Evolutionary conservation across 768 basidiomycete species (phyloP).

Genomic region (Tremella fuciformis): DNA sequence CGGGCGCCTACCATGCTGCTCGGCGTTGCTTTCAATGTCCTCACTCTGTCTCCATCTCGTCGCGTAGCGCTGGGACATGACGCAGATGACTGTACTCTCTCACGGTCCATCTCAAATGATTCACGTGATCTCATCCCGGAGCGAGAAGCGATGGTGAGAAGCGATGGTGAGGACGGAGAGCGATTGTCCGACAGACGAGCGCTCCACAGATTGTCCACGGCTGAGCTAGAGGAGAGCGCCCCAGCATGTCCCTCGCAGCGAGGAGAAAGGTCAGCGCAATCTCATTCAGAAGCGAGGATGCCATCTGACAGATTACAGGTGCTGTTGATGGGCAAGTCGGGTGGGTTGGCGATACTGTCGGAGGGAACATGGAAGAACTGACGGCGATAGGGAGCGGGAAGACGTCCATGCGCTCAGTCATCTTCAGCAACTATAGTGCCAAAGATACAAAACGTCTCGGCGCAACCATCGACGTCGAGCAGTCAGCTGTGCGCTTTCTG

Average conservation of each 20-base stretch:
- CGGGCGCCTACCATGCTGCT: slow-evolving; percentile 2
- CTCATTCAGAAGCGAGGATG: neutral
- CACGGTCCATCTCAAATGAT: too few relatives aligned
- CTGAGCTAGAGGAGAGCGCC: neutral
- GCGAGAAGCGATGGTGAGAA: too few relatives aligned
- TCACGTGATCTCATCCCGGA: too few relatives aligned
- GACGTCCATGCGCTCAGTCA: slow-evolving; percentile 98
- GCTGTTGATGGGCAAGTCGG: slow-evolving; percentile 94
- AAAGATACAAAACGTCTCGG: slow-evolving; percentile 85
- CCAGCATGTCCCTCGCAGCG: slow-evolving; percentile 27
- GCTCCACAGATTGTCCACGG: neutral
- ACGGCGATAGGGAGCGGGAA: slow-evolving; percentile 55
- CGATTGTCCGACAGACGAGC: neutral
- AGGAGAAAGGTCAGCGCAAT: slow-evolving; percentile 26
- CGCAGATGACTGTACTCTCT: too few relatives aligned
- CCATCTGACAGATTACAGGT: slow-evolving; percentile 59
- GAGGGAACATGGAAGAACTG: slow-evolving; percentile 7
- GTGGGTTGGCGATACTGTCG: slow-evolving; percentile 55
- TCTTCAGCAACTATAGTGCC: slow-evolving; percentile 95
- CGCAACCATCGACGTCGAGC: slow-evolving; percentile 96
- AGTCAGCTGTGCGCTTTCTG: slow-evolving; percentile 94
- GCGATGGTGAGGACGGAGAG: neutral
- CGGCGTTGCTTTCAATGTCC: neutral
- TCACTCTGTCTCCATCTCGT: slow-evolving; percentile 1
- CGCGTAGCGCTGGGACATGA: neutral